Evolutionary conservation across 257 asterid genomes (phyloP), one percentile per base, ranked within the genome.

Genomic region (Plantago major): DNA sequence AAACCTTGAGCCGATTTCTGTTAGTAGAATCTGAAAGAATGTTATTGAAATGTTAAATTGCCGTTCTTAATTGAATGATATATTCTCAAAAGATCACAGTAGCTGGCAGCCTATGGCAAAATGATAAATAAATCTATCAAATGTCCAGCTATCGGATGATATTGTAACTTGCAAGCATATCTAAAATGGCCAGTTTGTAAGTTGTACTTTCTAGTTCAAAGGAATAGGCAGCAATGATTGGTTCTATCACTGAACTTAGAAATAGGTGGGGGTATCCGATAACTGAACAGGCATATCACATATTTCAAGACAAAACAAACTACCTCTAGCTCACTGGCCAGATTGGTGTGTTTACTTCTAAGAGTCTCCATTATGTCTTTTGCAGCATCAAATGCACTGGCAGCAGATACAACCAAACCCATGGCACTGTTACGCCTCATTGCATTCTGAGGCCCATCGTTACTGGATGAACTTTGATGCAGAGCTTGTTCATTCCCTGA

Each of bases 261-360:
- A 10, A 52, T 22, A 52, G 7, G 13, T 18, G 26, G 26, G 26
- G 26, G 26, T 22, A 22, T 22, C 26, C 26, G 1, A 22, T 22
- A 33, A 33, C 8, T 5, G 40, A 33, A 33, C 40, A 33, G 8
- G 40, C 40, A 33, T 53, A 53, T 26, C 10, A 16, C 58, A 26
- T 6, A 16, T 40, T 19, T 0, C 33, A 26, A 37, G 8, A 66
- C 28, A 19, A 48, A 42, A 70, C 46, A 61, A 77, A 60, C 11
- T 74, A 89, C 99, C 97, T 93, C 99, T 58, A 93, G 99, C 76
- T 93, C 97, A 75, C 96, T 81, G 55, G 99, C 99, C 67, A 93
- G 83, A 79, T 89, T 93, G 66, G 91, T 79, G 77, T 93, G 95
- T 67, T 89, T 89, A 74, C 97, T 85, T 78, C 99, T 82, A 42